Conservation (phyloP, 2,329 filamentous ascomycete genomes). For the Talaromyces sp. region DNA sequence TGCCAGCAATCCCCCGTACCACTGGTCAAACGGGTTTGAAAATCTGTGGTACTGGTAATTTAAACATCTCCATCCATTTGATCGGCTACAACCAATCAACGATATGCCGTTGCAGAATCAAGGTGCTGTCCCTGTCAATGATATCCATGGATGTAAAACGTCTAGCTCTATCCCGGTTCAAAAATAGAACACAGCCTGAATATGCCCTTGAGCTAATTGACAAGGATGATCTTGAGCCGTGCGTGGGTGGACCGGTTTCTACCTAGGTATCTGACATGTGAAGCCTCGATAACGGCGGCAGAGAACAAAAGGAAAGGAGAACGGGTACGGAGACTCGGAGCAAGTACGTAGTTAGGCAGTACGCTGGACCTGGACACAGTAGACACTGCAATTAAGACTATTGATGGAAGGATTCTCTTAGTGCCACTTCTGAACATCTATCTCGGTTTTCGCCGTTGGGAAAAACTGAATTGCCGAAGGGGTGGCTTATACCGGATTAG, state of each 20-base stretch:
- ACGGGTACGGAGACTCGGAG: neutral
- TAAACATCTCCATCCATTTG: neutral
- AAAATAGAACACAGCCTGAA: neutral
- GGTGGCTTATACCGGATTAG: neutral
- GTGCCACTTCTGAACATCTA: neutral
- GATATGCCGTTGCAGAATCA: neutral
- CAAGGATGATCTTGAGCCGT: neutral
- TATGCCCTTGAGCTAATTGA: neutral
- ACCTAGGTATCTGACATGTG: neutral
- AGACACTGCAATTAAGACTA: neutral
- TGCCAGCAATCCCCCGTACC: neutral
- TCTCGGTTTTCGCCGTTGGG: slow-evolving; percentile 7
- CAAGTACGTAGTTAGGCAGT: slow-evolving; percentile 5
- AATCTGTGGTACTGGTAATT: slow-evolving; percentile 6
- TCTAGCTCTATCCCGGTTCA: neutral
- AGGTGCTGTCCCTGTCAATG: neutral
- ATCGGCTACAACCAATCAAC: neutral
- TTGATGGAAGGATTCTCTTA: slow-evolving; percentile 8
- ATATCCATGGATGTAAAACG: neutral
- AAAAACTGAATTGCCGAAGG: neutral
- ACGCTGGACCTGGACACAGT: neutral
- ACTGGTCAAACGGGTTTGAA: slow-evolving; percentile 1
- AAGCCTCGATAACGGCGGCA: slow-evolving; percentile 5
- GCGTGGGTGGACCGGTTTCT: neutral
- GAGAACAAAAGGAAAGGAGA: neutral